Conservation (phyloP, 2,329 filamentous ascomycete species). For the Nannizzia gypsea region DNA sequence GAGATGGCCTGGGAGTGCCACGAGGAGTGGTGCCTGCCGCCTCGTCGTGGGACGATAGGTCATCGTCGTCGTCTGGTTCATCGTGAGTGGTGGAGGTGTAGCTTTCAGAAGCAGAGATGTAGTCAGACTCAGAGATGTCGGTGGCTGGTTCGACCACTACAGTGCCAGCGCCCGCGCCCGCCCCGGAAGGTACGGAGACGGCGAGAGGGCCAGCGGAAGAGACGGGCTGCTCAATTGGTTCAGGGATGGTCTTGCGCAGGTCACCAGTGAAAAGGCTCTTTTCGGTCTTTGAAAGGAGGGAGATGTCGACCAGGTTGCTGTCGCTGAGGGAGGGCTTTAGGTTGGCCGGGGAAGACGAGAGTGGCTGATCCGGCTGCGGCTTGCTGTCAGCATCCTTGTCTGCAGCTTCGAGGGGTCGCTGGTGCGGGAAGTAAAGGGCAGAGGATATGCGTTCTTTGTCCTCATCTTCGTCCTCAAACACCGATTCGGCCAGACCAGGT, state of each 20-base stretch:
- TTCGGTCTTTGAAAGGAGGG: slow-evolving; percentile 48
- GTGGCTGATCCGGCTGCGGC: neutral
- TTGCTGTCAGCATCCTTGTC: slow-evolving; percentile 1
- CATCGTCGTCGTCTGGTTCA: slow-evolving; percentile 36
- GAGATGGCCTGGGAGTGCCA: slow-evolving; percentile 21
- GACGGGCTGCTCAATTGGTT: slow-evolving; percentile 21
- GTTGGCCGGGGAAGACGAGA: neutral
- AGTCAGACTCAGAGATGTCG: slow-evolving; percentile 36
- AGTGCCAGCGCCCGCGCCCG: slow-evolving; percentile 16
- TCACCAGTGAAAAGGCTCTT: slow-evolving; percentile 51
- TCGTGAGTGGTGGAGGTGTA: slow-evolving; percentile 25
- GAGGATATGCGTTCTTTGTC: slow-evolving; percentile 54
- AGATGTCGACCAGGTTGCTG: slow-evolving; percentile 42
- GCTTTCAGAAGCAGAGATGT: slow-evolving; percentile 33
- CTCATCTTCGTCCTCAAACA: slow-evolving; percentile 34
- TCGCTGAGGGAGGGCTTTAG: slow-evolving; percentile 17
- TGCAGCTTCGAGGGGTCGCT: slow-evolving; percentile 36
- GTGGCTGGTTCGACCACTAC: slow-evolving; percentile 27
- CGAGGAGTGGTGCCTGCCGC: slow-evolving; percentile 37
- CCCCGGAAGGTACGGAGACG: too few species aligned
- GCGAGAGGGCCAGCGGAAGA: slow-evolving; percentile 10
- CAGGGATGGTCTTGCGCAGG: slow-evolving; percentile 29
- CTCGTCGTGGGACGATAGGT: slow-evolving; percentile 42
- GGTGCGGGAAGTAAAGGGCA: slow-evolving; percentile 53
- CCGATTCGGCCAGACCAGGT: slow-evolving; percentile 1